Evolutionary conservation across 345 rosid genomes (phyloP).

Genomic region (Kernera saxatilis): DNA sequence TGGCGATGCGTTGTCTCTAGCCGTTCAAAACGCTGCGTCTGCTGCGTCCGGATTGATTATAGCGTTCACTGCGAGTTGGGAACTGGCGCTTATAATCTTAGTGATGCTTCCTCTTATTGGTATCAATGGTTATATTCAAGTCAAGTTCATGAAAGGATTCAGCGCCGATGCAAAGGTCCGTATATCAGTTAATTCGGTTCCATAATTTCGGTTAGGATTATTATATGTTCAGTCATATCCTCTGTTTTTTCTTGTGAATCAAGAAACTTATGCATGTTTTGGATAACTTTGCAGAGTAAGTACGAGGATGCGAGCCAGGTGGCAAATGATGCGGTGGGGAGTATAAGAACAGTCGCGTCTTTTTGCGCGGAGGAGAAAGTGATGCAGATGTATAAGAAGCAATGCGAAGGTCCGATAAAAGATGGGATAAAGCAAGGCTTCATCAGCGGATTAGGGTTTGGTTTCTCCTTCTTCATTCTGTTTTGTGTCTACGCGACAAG

Average conservation of each 20-base stretch:
- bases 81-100: constrained; percentile 54
- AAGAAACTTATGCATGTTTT: background rate
- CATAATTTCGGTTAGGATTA: background rate
- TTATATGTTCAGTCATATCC: background rate
- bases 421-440: constrained; percentile 64
- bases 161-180: constrained; percentile 72
- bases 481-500: constrained; percentile 47
- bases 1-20: constrained; percentile 60
- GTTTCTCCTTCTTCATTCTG: constrained; percentile 47
- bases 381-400: constrained; percentile 49
- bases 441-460: constrained; percentile 62
- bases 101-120: constrained; percentile 59
- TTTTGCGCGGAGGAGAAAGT: constrained; percentile 80
- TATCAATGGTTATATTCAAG: constrained; percentile 44
- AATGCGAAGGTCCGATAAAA: constrained; percentile 64
- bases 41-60: constrained; percentile 53
- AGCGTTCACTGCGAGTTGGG: constrained; percentile 68
- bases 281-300: constrained; percentile 39
- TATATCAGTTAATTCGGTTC: background rate
- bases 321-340: constrained; percentile 82
- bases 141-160: constrained; percentile 65
- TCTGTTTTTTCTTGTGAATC: background rate
- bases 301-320: constrained; percentile 89
- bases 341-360: constrained; percentile 79
- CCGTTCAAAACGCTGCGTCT: constrained; percentile 51